Evolutionary conservation across 1,284 basidiomycete species (phyloP).

Genomic region (Boletus smithii): DNA sequence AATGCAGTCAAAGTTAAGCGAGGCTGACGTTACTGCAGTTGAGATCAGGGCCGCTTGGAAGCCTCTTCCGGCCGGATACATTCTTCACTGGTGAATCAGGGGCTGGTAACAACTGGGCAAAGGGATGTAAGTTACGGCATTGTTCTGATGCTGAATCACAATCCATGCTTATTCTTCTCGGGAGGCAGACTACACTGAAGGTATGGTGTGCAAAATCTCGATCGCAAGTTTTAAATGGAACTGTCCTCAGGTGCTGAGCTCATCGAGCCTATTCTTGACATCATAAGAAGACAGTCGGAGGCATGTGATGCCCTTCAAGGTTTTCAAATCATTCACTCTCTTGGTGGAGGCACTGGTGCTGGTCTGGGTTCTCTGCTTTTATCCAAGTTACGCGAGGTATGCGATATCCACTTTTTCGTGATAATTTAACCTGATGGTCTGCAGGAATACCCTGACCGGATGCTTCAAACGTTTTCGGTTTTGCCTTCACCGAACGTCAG

Average conservation of each 20-base stretch:
- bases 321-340: slow-evolving; percentile 90
- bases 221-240: background rate
- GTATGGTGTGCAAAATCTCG: slow-evolving; percentile 35
- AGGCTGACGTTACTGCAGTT: slow-evolving; percentile 42
- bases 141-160: background rate
- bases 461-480: slow-evolving; percentile 91
- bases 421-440: slow-evolving; percentile 7
- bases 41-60: slow-evolving; percentile 64
- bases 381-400: slow-evolving; percentile 79
- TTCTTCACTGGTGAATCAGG: slow-evolving; percentile 72
- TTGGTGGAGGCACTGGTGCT: slow-evolving; percentile 92
- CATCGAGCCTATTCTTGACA: slow-evolving; percentile 79
- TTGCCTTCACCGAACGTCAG: slow-evolving; percentile 84
- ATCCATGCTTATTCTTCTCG: slow-evolving; percentile 20
- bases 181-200: slow-evolving; percentile 78
- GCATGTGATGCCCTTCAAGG: slow-evolving; percentile 87
- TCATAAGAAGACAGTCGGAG: slow-evolving; percentile 74
- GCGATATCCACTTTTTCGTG: slow-evolving; percentile 1
- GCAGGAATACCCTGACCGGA: slow-evolving; percentile 87
- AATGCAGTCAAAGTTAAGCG: background rate
- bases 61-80: slow-evolving; percentile 86
- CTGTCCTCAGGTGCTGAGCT: slow-evolving; percentile 76
- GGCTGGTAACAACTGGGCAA: slow-evolving; percentile 93
- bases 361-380: slow-evolving; percentile 82
- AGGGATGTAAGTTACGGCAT: slow-evolving; percentile 64